These are phyloP conservation scores for Emydomyces testavorans DNA, from an alignment of 2,329 filamentous ascomycete species.

Conservation along the genomic window DNA sequence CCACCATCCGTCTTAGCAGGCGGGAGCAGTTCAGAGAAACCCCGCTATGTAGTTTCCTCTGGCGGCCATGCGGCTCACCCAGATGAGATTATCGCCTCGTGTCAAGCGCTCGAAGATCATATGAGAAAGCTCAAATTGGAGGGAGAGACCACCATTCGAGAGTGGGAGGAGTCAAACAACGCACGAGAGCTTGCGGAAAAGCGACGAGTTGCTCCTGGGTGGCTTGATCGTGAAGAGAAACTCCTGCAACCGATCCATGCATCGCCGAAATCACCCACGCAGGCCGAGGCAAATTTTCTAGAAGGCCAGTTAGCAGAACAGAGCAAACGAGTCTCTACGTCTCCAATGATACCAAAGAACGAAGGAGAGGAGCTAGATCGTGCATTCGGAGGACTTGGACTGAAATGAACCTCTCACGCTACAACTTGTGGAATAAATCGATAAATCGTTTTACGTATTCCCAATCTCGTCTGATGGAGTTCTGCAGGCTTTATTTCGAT, in stretches of 20 bases:
- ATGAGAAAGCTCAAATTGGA: conserved; percentile 57
- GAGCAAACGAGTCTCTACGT: conserved; percentile 22
- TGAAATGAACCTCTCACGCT: conserved; percentile 21
- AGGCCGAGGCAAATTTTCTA: conserved; percentile 25
- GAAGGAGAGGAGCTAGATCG: conserved; percentile 44
- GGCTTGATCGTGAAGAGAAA: conserved; percentile 51
- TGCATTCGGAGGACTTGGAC: conserved; percentile 40
- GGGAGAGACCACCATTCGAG: conserved; percentile 54
- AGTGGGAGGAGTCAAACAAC: conserved; percentile 55
- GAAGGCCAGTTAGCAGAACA: conserved; percentile 30
- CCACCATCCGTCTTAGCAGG: conserved; percentile 57
- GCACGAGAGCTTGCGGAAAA: conserved; percentile 53
- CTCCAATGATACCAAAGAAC: conserved; percentile 33
- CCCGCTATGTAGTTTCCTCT: conserved; percentile 67
- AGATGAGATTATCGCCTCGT: conserved; percentile 72
- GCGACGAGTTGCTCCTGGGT: conserved; percentile 51
- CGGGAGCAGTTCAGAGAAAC: conserved; percentile 38
- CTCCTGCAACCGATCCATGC: conserved; percentile 42
- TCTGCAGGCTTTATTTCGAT: too few relatives aligned
- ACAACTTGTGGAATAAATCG: neutral
- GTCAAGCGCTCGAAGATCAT: conserved; percentile 64
- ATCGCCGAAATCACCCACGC: conserved; percentile 13
- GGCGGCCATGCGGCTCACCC: conserved; percentile 72
- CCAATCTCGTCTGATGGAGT: neutral
- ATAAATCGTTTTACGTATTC: neutral